phyloP scores from a whole-genome alignment of 805 yeast genomes.

The Monosporozyma servazzii region DNA sequence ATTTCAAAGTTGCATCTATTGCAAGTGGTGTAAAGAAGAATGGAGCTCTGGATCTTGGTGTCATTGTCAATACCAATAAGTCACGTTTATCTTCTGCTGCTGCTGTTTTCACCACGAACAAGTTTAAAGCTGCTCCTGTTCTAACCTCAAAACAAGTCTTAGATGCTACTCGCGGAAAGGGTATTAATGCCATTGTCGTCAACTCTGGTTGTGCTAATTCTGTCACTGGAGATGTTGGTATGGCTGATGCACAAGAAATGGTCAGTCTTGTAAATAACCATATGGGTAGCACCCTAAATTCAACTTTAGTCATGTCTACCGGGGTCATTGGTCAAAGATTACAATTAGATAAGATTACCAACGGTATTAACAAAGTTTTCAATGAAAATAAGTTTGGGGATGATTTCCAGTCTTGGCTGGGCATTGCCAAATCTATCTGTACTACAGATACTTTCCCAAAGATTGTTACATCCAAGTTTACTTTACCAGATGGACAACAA shows the following conservation, averaged over 20 bases:
- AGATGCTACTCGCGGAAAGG: conserved; percentile 41
- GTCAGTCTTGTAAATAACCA: conserved; percentile 49
- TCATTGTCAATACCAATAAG: conserved; percentile 39
- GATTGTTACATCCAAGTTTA: conserved; percentile 52
- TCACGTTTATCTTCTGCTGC: conserved; percentile 62
- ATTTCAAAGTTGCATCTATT: conserved; percentile 75
- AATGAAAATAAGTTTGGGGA: conserved; percentile 41
- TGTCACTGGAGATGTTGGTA: conserved; percentile 89
- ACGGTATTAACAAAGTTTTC: conserved; percentile 53
- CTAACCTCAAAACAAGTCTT: conserved; percentile 57
- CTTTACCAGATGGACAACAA: conserved; percentile 36
- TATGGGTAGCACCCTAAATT: conserved; percentile 24
- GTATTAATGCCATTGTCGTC: conserved; percentile 66
- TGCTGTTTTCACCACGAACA: conserved; percentile 89
- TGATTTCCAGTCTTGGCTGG: conserved; percentile 71
- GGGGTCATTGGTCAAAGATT: conserved; percentile 94
- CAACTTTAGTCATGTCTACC: conserved; percentile 90
- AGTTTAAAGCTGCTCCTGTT: conserved; percentile 97
- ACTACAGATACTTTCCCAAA: conserved; percentile 98
- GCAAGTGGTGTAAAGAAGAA: conserved; percentile 83
- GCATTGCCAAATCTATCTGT: conserved; percentile 82
- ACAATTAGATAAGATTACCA: conserved; percentile 63
- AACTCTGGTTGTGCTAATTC: conserved; percentile 98
- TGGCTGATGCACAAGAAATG: conserved; percentile 72
- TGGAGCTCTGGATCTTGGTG: conserved; percentile 63